These are phyloP conservation scores for Leonotis leonurus DNA, from an alignment of 257 asterid species.

Conservation along the genomic window DNA sequence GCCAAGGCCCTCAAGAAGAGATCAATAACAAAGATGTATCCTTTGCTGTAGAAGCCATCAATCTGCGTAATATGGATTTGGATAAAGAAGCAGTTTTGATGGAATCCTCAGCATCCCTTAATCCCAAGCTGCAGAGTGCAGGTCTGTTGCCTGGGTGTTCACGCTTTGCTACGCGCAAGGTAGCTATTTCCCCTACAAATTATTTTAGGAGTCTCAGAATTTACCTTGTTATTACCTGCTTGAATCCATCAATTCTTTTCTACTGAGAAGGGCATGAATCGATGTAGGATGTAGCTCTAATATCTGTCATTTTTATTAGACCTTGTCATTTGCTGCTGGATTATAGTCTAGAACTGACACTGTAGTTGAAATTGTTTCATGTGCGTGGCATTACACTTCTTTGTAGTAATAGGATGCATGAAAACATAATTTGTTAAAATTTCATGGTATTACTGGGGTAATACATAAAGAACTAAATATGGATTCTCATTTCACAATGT, in stretches of 20 bases:
- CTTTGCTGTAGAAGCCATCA: too few relatives aligned
- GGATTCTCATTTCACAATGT: too few relatives aligned
- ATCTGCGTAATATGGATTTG: too few relatives aligned
- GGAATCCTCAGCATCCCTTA: constrained; percentile 28
- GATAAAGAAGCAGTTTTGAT: constrained; percentile 30
- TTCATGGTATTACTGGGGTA: too few relatives aligned
- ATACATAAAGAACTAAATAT: too few relatives aligned
- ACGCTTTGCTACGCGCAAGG: constrained; percentile 44
- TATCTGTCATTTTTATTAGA: too few relatives aligned
- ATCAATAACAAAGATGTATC: constrained; percentile 24
- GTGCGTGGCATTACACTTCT: too few relatives aligned
- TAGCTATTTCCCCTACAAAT: constrained; percentile 11
- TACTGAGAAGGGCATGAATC: not conserved
- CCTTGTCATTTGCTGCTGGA: too few relatives aligned
- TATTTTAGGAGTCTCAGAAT: not conserved
- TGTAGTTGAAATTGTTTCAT: too few relatives aligned
- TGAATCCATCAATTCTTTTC: not conserved
- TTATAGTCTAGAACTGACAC: too few relatives aligned
- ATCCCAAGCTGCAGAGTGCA: constrained; percentile 21
- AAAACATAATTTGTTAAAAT: too few relatives aligned
- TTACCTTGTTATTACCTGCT: not conserved
- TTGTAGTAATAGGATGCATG: too few relatives aligned
- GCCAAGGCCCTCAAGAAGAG: constrained; percentile 26
- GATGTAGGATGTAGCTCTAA: not conserved
- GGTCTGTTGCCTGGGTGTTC: constrained; percentile 36